A percentile compares a stretch with the other conserved stretches of the same genome.
Evolutionary conservation across 2,329 filamentous ascomycete genomes (phyloP).

Genomic region (Hymenoscyphus occultus): DNA sequence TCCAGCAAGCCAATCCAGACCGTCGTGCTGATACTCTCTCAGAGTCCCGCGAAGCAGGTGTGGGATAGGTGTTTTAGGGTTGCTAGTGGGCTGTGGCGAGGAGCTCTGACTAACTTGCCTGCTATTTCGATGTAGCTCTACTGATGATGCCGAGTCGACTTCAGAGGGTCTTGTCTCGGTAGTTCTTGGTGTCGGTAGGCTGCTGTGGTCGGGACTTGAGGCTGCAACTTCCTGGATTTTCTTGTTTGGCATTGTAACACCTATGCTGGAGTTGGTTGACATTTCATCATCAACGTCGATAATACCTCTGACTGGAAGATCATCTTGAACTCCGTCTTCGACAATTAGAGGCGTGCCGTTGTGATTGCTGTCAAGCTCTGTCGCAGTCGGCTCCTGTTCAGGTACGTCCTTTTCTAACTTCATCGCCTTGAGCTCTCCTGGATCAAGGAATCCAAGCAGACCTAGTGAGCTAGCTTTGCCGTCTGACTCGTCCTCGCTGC

Average conservation of each 20-base stretch:
- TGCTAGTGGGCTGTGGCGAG: slow-evolving; percentile 39
- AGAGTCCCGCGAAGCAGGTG: slow-evolving; percentile 83
- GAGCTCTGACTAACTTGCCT: slow-evolving; percentile 37
- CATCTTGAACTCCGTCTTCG: slow-evolving; percentile 19
- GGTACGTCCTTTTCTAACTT: slow-evolving; percentile 20
- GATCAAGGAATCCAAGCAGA: slow-evolving; percentile 35
- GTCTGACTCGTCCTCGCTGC: slow-evolving; percentile 34
- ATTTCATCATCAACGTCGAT: slow-evolving; percentile 7
- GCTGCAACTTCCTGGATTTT: slow-evolving; percentile 21
- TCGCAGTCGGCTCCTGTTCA: background rate
- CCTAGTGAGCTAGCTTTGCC: slow-evolving; percentile 44
- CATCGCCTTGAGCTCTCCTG: slow-evolving; percentile 38
- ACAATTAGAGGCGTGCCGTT: background rate
- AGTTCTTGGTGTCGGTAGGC: slow-evolving; percentile 38
- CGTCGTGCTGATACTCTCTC: slow-evolving; percentile 93
- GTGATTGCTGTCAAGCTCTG: background rate
- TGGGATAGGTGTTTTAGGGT: slow-evolving; percentile 68
- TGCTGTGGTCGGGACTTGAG: slow-evolving; percentile 37
- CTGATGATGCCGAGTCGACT: slow-evolving; percentile 36
- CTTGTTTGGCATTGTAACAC: slow-evolving; percentile 9
- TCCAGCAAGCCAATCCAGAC: slow-evolving; percentile 94
- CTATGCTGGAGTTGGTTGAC: background rate
- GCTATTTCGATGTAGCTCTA: slow-evolving; percentile 34
- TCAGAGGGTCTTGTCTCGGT: slow-evolving; percentile 36
- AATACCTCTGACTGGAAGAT: slow-evolving; percentile 33